phyloP scores from a whole-genome alignment of 331 rosid species.

The Phaseolus coccineus region DNA sequence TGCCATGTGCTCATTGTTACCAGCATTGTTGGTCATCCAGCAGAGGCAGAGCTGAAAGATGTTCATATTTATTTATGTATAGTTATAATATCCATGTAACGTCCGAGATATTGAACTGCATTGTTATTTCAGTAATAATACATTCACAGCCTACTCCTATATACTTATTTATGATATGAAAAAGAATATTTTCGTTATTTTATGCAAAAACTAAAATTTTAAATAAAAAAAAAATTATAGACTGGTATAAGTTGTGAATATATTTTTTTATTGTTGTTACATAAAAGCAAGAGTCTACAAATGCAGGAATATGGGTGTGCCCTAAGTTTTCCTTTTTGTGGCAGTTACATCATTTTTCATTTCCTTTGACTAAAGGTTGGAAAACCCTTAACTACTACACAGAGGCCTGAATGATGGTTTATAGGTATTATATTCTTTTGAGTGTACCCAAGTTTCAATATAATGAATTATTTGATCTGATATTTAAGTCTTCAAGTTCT shows the following conservation, averaged over 20 bases:
- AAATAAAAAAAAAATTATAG: too few relatives aligned
- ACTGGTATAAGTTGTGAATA: too few relatives aligned
- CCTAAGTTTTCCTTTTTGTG: background rate
- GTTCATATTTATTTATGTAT: background rate
- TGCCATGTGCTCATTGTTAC: too few relatives aligned
- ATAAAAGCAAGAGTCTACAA: constrained; percentile 23
- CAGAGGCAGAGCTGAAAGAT: too few relatives aligned
- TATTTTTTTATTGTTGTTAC: background rate
- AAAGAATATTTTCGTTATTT: too few relatives aligned
- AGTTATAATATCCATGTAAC: constrained; percentile 36
- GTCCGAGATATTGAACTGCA: constrained; percentile 10
- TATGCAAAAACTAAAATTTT: too few relatives aligned
- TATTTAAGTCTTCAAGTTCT: too few relatives aligned
- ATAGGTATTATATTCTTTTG: background rate
- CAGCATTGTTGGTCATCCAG: too few relatives aligned
- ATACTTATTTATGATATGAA: too few relatives aligned
- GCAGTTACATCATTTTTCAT: background rate
- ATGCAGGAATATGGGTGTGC: constrained; percentile 21
- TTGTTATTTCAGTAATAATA: background rate
- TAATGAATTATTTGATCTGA: too few relatives aligned
- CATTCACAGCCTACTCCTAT: too few relatives aligned
- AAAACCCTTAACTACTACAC: constrained; percentile 1
- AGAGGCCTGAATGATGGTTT: background rate
- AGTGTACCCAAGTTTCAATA: too few relatives aligned
- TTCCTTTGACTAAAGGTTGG: constrained; percentile 33